Evolutionary conservation across 2,329 filamentous ascomycete genomes (phyloP).

Genomic region (Cordyceps cateniannulata): DNA sequence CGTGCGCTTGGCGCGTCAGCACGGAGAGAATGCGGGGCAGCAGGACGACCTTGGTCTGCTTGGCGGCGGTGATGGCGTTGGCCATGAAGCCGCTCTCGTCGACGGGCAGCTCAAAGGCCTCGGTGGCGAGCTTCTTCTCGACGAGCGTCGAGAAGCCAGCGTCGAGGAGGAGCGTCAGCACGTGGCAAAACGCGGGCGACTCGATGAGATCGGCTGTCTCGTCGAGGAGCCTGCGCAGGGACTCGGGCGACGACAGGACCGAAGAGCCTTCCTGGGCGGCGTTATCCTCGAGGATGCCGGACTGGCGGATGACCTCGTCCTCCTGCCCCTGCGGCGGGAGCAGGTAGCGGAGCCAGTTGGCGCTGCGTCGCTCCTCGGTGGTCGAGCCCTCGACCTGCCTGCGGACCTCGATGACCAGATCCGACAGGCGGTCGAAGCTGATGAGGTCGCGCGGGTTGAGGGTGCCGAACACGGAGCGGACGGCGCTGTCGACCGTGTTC

Average conservation of each 20-base stretch:
- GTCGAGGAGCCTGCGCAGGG: conserved; percentile 78
- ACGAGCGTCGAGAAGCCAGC: conserved; percentile 79
- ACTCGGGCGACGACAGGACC: conserved; percentile 38
- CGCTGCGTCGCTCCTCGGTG: conserved; percentile 31
- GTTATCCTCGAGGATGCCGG: conserved; percentile 62
- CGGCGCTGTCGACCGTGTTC: conserved; percentile 74
- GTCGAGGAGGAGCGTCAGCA: conserved; percentile 81
- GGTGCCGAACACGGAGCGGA: conserved; percentile 82
- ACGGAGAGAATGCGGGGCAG: conserved; percentile 87
- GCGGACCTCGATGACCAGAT: conserved; percentile 76
- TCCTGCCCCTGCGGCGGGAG: conserved; percentile 76
- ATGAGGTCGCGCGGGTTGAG: conserved; percentile 86
- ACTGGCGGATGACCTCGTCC: conserved; percentile 76
- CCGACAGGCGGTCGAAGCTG: conserved; percentile 70
- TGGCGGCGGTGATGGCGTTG: conserved; percentile 46
- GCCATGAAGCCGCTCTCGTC: conserved; percentile 28
- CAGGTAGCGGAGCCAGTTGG: conserved; percentile 76
- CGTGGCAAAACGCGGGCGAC: conserved; percentile 82
- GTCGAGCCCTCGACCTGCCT: conserved; percentile 70
- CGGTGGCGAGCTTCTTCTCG: conserved; percentile 70
- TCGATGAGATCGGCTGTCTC: conserved; percentile 95
- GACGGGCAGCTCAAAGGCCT: conserved; percentile 60
- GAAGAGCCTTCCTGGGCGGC: conserved; percentile 24
- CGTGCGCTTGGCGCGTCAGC: conserved; percentile 83
- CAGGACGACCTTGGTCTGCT: conserved; percentile 54